A percentile compares a stretch with the other conserved stretches of the same genome.
These are phyloP conservation scores for Talaromyces stipitatus DNA, from an alignment of 495 filamentous ascomycete genomes.

Conservation along the genomic window DNA sequence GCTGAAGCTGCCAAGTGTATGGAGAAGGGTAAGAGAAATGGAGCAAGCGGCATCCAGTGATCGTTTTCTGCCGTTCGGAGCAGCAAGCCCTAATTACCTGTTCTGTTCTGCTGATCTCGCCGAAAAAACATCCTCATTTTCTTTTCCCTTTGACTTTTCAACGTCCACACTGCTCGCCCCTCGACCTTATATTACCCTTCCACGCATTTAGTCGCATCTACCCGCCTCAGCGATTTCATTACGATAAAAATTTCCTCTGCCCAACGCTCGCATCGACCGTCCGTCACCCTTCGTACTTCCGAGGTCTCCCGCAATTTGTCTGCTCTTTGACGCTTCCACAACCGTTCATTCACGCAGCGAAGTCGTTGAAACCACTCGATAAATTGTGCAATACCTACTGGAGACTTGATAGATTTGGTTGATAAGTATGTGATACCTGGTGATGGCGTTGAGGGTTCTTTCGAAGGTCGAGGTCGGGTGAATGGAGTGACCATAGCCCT, in stretches of 20 bases:
- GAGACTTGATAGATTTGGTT: background rate
- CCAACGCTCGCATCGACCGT: background rate
- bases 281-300: conserved; percentile 1
- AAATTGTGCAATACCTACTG: background rate
- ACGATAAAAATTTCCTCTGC: background rate
- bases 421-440: background rate
- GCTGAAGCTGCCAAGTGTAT: too few species aligned
- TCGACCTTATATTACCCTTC: background rate
- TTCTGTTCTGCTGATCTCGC: conserved; percentile 14
- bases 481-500: background rate
- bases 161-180: background rate
- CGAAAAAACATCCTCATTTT: conserved; percentile 13
- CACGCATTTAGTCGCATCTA: background rate
- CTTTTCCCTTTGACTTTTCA: conserved; percentile 7
- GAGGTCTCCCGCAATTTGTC: conserved; percentile 7
- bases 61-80: conserved; percentile 10
- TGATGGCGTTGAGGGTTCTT: background rate
- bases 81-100: conserved; percentile 30
- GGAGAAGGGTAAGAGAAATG: conserved; percentile 4
- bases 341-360: background rate
- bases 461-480: background rate
- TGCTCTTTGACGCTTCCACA: background rate
- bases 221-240: background rate
- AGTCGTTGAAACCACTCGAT: background rate
- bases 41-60: conserved; percentile 27